Percentiles rank a stretch among this genome's conserved stretches.
Evolutionary conservation across 768 basidiomycete species (phyloP).

Genomic region (Pulveroboletus sp.): DNA sequence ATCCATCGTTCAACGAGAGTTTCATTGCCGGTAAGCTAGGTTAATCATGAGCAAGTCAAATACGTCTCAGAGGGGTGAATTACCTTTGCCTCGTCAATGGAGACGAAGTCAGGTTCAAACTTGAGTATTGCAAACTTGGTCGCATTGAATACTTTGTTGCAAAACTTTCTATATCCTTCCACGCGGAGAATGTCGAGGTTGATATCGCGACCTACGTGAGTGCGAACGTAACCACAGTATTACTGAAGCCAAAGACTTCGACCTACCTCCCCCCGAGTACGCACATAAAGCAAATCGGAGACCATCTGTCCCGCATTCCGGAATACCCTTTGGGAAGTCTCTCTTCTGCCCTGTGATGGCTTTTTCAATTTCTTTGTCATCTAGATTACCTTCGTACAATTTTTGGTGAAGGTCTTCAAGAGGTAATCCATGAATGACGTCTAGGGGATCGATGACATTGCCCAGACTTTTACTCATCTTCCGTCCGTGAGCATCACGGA

Average conservation of each 20-base stretch:
- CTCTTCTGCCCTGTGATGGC: slow-evolving; percentile 97
- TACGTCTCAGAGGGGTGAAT: slow-evolving; percentile 6
- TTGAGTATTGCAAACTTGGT: slow-evolving; percentile 99
- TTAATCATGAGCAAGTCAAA: slow-evolving; percentile 6
- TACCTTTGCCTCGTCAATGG: slow-evolving; percentile 66
- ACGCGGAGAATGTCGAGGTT: slow-evolving; percentile 94
- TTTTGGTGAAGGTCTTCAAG: slow-evolving; percentile 82
- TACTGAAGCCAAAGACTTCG: not conserved
- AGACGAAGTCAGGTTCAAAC: slow-evolving; percentile 79
- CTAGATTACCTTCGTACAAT: slow-evolving; percentile 85
- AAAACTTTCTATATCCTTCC: slow-evolving; percentile 98
- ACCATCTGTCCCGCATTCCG: slow-evolving; percentile 97
- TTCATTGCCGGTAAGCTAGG: slow-evolving; percentile 82
- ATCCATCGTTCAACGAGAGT: slow-evolving; percentile 94
- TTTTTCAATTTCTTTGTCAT: slow-evolving; percentile 87
- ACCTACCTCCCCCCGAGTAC: slow-evolving; percentile 81
- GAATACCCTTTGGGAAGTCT: slow-evolving; percentile 98
- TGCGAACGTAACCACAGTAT: not conserved
- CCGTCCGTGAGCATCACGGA: slow-evolving; percentile 95
- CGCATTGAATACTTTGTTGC: slow-evolving; percentile 99
- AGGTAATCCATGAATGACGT: slow-evolving; percentile 82
- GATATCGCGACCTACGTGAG: slow-evolving; percentile 78
- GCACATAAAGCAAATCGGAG: slow-evolving; percentile 92
- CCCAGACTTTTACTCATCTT: slow-evolving; percentile 99
- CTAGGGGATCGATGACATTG: slow-evolving; percentile 95